Base-by-base conservation (phyloP, 768 basidiomycete genomes). In the Xerocomellus intermedius region DNA sequence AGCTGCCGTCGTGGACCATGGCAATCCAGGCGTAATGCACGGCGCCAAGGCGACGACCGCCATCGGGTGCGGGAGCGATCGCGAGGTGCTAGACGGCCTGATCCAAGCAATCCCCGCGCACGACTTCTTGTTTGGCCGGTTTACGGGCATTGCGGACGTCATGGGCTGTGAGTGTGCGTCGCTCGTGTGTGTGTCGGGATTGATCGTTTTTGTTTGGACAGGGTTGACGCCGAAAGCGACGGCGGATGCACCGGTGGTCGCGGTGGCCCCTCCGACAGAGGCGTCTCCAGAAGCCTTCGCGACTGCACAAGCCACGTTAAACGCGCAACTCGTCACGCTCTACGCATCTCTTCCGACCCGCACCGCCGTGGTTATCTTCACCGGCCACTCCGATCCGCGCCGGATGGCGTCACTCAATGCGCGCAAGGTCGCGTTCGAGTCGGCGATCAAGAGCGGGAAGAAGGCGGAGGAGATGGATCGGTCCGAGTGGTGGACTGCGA, bases 321-420 rank as follows among this genome's bases (percentile, higher is more conserved):
- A 95, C 70, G 64, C 64, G 0, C 85, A 84, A 8, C 79, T 98
- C 79, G 0, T n/a, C n/a, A n/a, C n/a, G n/a, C n/a, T n/a, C n/a
- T n/a, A n/a, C n/a, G n/a, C n/a, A n/a, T 69, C 84, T 0, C 80
- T 99, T 0, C 94, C 94, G 0, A 68, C 86, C 3, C 83, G 86
- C 21, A 92, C 94, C 0, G 94, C 93, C 0, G 69, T 98, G 21
- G 73, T 98, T 48, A 76, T 98, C 36, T 86, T 97, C 66, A 91
- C 88, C 0, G 94, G 95, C 1, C 93, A 98, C 65, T 85, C 86
- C 0, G 91, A 97, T 68, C 94, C 95, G 0, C 82, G 91, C 0
- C 75, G 70, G 6, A 94, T 96, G 91, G 76, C 87, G 4, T 69
- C 77, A 24, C 74, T 98, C 21, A 86, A 85, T n/a, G n/a, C n/a